Evolutionary conservation across 352 stramenopile species (phyloP).

Genomic region (Phytophthora quininea): DNA sequence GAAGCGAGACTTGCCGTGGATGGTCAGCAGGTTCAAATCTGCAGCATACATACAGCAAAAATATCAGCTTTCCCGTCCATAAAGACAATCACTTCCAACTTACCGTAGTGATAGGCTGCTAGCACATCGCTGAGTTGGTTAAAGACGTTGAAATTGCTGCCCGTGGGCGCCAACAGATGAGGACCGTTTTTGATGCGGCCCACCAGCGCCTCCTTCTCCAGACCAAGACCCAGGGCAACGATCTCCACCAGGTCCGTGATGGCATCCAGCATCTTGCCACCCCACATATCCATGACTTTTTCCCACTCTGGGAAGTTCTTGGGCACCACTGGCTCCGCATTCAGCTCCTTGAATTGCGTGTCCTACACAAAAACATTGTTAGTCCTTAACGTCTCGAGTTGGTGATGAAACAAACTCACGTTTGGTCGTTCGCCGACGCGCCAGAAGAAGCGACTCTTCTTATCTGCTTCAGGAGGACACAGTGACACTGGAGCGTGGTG

Average conservation of each 20-base stretch:
- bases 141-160: constrained; percentile 87
- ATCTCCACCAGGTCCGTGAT: constrained; percentile 89
- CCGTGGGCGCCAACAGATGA: constrained; percentile 91
- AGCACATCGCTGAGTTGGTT: constrained; percentile 86
- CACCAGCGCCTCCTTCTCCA: constrained; percentile 81
- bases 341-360: constrained; percentile 86
- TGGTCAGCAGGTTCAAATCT: constrained; percentile 94
- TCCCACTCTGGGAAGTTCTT: constrained; percentile 89
- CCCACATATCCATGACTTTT: constrained; percentile 92
- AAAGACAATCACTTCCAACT: not conserved
- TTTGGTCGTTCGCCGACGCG: constrained; percentile 81
- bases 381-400: too few relatives aligned
- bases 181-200: constrained; percentile 85
- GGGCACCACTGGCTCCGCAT: constrained; percentile 88
- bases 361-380: constrained; percentile 23
- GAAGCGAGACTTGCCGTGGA: constrained; percentile 93
- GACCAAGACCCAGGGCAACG: constrained; percentile 82
- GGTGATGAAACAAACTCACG: constrained; percentile 10
- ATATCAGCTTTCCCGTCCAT: not conserved
- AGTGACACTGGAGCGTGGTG: constrained; percentile 79
- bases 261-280: constrained; percentile 86
- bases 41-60: constrained; percentile 5
- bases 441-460: constrained; percentile 96
- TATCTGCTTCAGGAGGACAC: constrained; percentile 90
- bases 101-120: constrained; percentile 92